Evolutionary conservation across 768 basidiomycete genomes (phyloP), one percentile per base, ranked within the genome.

Genomic region (Ramaria sp.): DNA sequence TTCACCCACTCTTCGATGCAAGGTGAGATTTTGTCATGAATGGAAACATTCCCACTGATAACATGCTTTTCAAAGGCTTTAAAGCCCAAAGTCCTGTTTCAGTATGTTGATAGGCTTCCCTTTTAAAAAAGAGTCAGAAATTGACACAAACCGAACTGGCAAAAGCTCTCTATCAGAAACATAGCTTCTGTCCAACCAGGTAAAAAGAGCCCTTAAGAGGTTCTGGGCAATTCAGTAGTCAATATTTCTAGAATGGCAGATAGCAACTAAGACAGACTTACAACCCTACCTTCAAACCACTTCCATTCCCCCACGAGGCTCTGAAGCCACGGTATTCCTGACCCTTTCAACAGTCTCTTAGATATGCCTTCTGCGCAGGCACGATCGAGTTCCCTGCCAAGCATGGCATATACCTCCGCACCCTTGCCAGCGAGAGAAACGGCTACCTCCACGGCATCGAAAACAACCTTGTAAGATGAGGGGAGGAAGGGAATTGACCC

Each of bases 121-220:
- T 18, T 47, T 44, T n/a, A 24, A 6, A 51, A 4, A 51, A 20
- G 12, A 9, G 25, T 24, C 55, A 27, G 52, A 32, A 39, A 25
- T 3, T 3, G 32, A 24, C 50, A 64, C 72, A 20, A 58, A 84
- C 85, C 67, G 73, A 44, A 83, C 74, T 13, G 65, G 67, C 7
- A 61, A 60, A 13, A 71, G 53, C 12, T 69, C 65, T 25, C 69
- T 66, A 30, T 73, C 66, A 38, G 69, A 67, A 0, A 87, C 72
- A 59, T 82, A 88, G 0, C 74, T 72, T 61, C 84, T 78, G 62
- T 92, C 87, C 49, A 91, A 66, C 63, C 83, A 85, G 2, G 85
- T 77, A 50, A 89, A 66, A 24, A 89, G 66, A 0, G 82, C 82
- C 57, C 76, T 67, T 2, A 89, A 62, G 18, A 88, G 66, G 3